Base-by-base conservation (phyloP, 148 eudicot genomes). In the Chenopodium berlandieri region DNA sequence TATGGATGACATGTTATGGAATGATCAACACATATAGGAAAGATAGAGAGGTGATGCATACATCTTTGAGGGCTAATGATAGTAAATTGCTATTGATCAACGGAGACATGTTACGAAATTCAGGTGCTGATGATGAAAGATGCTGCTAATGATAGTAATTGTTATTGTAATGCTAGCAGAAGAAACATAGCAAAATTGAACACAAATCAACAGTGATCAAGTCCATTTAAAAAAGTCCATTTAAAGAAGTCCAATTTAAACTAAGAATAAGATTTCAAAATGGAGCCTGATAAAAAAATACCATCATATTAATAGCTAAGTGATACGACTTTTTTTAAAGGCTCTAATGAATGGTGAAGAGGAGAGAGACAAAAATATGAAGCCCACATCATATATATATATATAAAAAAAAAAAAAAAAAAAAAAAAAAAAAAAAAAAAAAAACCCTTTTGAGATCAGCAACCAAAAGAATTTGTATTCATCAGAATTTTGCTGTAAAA, bases 311-410 rank as follows among this genome's bases (percentile, higher is more conserved):
- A 68, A 13, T 47, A 47, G 46, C 34, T 16, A 66, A 67, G 25
- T 30, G 1, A 31, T 48, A 7, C 37, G 7, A 30, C 9, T 1
- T 19, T 67, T 13, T 31, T 2, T 1, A 75, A 30, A 10, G 75
- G 68, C 32, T 56, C 37, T 64, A 54, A 9, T 71, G 75, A 20
- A 71, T 22, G 71, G 74, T 17, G 25, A 71, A 71, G 13, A 71
- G 32, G 60, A 79, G 32, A 78, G 50, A 58, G 58, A 34, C 48
- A 14, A 25, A 79, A 79, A 71, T 56, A 11, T 34, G 47, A 32
- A 9, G 14, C 31, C 67, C 32, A 20, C 22, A 50, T 14, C 9
- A 27, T 30, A 27, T 27, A 0, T n/a, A n/a, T n/a, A 27, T 0
- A 27, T 0, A 27, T 27, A 27, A 27, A 27, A 27, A 27, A 27